These are phyloP conservation scores for Nannizziopsis arthrosporioides DNA, from an alignment of 2,329 filamentous ascomycete genomes.

Conservation along the genomic window DNA sequence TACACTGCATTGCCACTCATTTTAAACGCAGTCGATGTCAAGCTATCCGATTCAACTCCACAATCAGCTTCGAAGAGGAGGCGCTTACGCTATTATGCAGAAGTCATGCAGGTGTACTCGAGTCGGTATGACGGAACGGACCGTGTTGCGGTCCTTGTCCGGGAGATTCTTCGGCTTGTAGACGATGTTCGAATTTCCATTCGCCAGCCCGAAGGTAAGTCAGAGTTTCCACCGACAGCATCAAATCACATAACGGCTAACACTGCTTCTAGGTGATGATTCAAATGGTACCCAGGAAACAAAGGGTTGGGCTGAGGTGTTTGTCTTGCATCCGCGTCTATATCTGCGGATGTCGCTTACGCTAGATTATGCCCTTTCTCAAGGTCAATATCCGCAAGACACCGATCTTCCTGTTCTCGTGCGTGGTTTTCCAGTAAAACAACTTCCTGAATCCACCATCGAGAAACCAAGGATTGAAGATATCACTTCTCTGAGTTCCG, in stretches of 20 bases:
- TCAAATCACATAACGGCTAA: not conserved
- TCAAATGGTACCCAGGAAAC: not conserved
- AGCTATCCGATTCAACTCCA: conserved; percentile 27
- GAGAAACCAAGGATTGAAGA: not conserved
- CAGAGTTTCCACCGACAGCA: not conserved
- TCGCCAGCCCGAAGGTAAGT: not conserved
- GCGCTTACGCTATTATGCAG: conserved; percentile 36
- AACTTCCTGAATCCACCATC: not conserved
- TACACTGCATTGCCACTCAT: conserved; percentile 31
- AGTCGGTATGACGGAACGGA: conserved; percentile 39
- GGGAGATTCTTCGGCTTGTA: conserved; percentile 11
- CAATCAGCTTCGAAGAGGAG: conserved; percentile 34
- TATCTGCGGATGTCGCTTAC: conserved; percentile 13
- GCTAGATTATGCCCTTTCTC: conserved; percentile 12
- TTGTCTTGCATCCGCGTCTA: conserved; percentile 10
- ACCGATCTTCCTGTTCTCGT: conserved; percentile 11
- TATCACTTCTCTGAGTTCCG: too few relatives aligned
- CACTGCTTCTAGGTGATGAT: conserved; percentile 1
- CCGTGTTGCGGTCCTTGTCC: conserved; percentile 24
- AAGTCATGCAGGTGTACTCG: conserved; percentile 38
- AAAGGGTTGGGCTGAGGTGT: conserved; percentile 13
- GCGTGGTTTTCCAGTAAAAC: conserved; percentile 7
- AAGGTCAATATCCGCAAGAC: conserved; percentile 10
- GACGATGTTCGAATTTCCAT: not conserved
- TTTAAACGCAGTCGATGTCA: conserved; percentile 31